These are phyloP conservation scores for Epipyxis sp. DNA, from an alignment of 108 stramenopile genomes.

Conservation along the genomic window DNA sequence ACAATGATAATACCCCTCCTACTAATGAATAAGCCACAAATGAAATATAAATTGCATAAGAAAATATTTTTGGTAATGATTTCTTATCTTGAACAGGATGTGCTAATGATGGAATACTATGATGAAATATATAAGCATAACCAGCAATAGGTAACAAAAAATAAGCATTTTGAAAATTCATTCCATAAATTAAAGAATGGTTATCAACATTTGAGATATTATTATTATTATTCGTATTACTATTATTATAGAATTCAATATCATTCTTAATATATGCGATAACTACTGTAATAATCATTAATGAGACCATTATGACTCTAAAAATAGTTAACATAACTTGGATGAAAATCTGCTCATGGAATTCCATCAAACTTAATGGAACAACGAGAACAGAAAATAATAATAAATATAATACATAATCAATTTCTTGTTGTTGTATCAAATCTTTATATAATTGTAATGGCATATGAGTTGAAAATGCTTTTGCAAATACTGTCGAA, in stretches of 20 bases:
- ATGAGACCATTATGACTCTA: conserved; percentile 40
- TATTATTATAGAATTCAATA: background rate
- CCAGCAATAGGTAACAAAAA: conserved; percentile 52
- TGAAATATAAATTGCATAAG: conserved; percentile 36
- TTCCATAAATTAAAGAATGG: background rate
- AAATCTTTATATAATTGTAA: conserved; percentile 38
- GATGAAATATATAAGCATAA: conserved; percentile 55
- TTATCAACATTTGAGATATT: background rate
- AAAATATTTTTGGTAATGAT: conserved; percentile 37
- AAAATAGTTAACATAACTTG: conserved; percentile 51
- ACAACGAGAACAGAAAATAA: conserved; percentile 52
- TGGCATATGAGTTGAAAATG: conserved; percentile 38
- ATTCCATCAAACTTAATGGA: conserved; percentile 53
- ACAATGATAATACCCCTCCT: conserved; percentile 33
- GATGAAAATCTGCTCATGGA: conserved; percentile 54
- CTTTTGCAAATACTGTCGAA: conserved; percentile 52
- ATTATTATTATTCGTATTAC: background rate
- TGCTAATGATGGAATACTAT: conserved; percentile 52
- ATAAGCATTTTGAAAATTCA: conserved; percentile 33
- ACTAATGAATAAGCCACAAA: conserved; percentile 39
- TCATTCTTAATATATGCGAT: conserved; percentile 15
- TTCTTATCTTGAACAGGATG: conserved; percentile 49
- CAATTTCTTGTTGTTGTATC: background rate
- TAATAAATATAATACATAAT: conserved; percentile 38
- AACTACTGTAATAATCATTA: conserved; percentile 33